Percentiles rank a stretch among this genome's conserved stretches.
phyloP scores from a whole-genome alignment of 495 filamentous ascomycete genomes.

The Monascus purpureus region DNA sequence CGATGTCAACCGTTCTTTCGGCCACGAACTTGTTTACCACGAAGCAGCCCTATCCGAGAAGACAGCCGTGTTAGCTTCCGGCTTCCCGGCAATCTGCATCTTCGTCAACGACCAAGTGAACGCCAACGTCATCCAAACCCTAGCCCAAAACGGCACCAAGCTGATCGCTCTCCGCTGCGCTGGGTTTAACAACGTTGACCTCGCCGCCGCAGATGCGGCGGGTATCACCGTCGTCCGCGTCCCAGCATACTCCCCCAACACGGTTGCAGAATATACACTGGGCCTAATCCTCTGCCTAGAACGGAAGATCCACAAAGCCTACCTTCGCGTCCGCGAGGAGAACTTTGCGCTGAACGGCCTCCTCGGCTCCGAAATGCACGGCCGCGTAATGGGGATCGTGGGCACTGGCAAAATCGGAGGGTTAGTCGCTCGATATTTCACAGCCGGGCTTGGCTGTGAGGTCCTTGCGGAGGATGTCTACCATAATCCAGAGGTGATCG shows the following conservation, averaged over 20 bases:
- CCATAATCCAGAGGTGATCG: constrained; percentile 10
- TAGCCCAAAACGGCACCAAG: constrained; percentile 34
- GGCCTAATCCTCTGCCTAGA: constrained; percentile 56
- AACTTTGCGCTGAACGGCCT: constrained; percentile 56
- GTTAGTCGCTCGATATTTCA: constrained; percentile 28
- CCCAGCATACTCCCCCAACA: constrained; percentile 55
- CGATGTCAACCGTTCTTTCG: constrained; percentile 10
- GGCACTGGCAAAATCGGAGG: constrained; percentile 24
- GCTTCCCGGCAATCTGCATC: constrained; percentile 47
- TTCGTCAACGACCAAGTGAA: constrained; percentile 56
- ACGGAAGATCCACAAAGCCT: constrained; percentile 56
- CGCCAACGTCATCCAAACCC: constrained; percentile 32
- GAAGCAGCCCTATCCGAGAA: constrained; percentile 39
- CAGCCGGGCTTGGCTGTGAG: constrained; percentile 46
- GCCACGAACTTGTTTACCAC: constrained; percentile 36
- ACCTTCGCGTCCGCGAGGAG: constrained; percentile 57
- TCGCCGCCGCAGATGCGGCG: constrained; percentile 37
- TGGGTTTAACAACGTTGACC: constrained; percentile 57
- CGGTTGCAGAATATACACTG: constrained; percentile 59
- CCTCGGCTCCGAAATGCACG: constrained; percentile 43
- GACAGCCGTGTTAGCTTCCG: constrained; percentile 41
- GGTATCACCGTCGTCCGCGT: constrained; percentile 54
- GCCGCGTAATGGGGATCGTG: constrained; percentile 39
- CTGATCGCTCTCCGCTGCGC: constrained; percentile 54
- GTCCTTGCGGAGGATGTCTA: constrained; percentile 40